Base-by-base conservation (phyloP, 148 eudicot species). In the Silene uniflora region DNA sequence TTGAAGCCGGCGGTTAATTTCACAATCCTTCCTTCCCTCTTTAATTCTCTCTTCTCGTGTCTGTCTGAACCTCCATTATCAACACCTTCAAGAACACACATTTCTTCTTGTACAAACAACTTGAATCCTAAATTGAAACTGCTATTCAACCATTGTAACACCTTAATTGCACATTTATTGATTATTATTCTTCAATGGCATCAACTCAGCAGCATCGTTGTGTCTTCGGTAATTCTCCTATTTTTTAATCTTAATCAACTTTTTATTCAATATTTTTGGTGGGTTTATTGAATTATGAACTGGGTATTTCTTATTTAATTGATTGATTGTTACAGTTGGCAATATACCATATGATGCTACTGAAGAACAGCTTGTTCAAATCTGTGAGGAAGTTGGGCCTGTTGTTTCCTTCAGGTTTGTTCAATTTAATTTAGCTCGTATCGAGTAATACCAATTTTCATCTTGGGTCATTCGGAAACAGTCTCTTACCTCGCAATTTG, bases 341-440 rank as follows among this genome's bases (percentile, higher is more conserved):
- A 93, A 93, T 75, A 91, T 94, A 86, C 98, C 98, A 19, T 95
- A 95, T 88, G 98, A 92, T 84, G 98, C 97, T 59, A 88, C 96
- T 69, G 98, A 95, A 81, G 98, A 95, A 69, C 98, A 90, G 84
- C 96, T 95, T 68, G 70, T 87, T 77, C 96, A 92, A 86, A 95
- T 95, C 32, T 95, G 97, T 69, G 97, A 92, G 85, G 98, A 95
- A 75, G 98, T 92, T 80, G 98, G 98, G 52, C 98, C 98, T 22
- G 97, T 95, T 47, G 98, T 92, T 47, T 89, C 91, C 25, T 95
- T 95, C 89, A 92, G 98, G 98, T 91, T 77, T 58, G 85, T 76
- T 60, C 44, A 6, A 39, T 39, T 39, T 39, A 39, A 39, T 39
- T 39, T 39, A 39, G 44, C 44, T 39, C 35, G 35, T 32, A 32